Conservation (phyloP, 306 rosid species). For the Acacia melanoxylon region DNA sequence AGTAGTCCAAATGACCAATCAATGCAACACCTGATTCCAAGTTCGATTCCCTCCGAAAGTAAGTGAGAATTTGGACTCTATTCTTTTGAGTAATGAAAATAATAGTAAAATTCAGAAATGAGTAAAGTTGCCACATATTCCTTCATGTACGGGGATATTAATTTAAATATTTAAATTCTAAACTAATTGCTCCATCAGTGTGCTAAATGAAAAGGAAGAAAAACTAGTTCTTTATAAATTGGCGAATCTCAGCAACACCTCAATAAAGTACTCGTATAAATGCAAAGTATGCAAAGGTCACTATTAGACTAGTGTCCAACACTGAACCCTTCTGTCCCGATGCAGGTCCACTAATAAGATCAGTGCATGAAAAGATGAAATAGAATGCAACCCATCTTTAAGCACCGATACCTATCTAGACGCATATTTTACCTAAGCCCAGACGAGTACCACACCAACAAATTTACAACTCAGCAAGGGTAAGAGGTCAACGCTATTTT, state of each 20-base stretch:
- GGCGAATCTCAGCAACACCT: constrained; percentile 36
- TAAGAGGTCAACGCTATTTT: constrained; percentile 51
- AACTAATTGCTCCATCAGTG: background rate
- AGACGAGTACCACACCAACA: constrained; percentile 36
- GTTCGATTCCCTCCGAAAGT: constrained; percentile 3
- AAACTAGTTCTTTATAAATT: constrained; percentile 29
- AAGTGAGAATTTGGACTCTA: background rate
- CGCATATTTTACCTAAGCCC: constrained; percentile 23
- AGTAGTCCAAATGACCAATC: constrained; percentile 2
- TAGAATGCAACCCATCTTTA: constrained; percentile 53
- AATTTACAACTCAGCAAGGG: constrained; percentile 40
- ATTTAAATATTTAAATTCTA: constrained; percentile 11
- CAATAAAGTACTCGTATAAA: constrained; percentile 44
- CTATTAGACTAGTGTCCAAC: constrained; percentile 37
- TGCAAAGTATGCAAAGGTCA: constrained; percentile 48
- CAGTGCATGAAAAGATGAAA: constrained; percentile 78
- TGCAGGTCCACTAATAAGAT: constrained; percentile 61
- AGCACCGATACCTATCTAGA: constrained; percentile 44
- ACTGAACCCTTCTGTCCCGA: constrained; percentile 52
- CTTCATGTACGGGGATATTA: constrained; percentile 16
- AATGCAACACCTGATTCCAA: constrained; percentile 2
- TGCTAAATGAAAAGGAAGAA: constrained; percentile 27
- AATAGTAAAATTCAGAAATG: background rate
- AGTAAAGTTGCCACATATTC: background rate
- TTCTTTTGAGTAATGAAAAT: background rate